Conservation (phyloP, 2,329 filamentous ascomycete genomes). For the Colletotrichum tofieldiae region DNA sequence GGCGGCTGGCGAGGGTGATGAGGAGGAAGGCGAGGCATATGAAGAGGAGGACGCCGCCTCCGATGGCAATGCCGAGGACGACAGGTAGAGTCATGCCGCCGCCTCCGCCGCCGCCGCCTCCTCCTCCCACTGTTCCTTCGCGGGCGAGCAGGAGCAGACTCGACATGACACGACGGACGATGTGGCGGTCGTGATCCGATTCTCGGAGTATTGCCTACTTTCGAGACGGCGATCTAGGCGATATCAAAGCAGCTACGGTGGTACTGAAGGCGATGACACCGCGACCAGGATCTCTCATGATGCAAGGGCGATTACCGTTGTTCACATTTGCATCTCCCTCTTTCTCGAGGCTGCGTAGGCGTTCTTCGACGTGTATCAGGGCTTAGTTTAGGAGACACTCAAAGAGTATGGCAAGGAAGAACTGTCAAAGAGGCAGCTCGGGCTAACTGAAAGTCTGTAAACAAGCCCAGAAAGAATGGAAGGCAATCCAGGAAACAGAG, state of each 20-base stretch:
- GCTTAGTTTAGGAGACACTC: background rate
- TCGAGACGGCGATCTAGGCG: background rate
- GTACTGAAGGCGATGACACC: conserved; percentile 4
- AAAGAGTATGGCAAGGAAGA: background rate
- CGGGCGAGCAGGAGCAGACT: conserved; percentile 17
- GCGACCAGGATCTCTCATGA: conserved; percentile 17
- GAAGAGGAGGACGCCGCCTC: conserved; percentile 64
- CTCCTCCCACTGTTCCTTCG: background rate
- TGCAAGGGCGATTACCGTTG: background rate
- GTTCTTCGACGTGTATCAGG: background rate
- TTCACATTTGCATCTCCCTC: background rate
- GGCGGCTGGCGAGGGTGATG: conserved; percentile 55
- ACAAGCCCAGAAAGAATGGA: conserved; percentile 24
- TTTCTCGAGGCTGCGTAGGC: background rate
- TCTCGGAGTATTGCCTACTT: background rate
- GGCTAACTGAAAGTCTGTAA: conserved; percentile 2
- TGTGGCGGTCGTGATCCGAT: background rate
- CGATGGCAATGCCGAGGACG: conserved; percentile 63
- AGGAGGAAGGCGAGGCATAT: conserved; percentile 60
- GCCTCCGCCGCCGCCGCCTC: conserved; percentile 7
- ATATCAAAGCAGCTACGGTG: background rate
- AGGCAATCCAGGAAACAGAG: conserved; percentile 1
- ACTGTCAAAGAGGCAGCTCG: background rate
- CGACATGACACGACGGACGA: background rate
- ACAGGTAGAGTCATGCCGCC: conserved; percentile 51